Evolutionary conservation across 441 rosid species (phyloP).

Genomic region (Brassica balearica): DNA sequence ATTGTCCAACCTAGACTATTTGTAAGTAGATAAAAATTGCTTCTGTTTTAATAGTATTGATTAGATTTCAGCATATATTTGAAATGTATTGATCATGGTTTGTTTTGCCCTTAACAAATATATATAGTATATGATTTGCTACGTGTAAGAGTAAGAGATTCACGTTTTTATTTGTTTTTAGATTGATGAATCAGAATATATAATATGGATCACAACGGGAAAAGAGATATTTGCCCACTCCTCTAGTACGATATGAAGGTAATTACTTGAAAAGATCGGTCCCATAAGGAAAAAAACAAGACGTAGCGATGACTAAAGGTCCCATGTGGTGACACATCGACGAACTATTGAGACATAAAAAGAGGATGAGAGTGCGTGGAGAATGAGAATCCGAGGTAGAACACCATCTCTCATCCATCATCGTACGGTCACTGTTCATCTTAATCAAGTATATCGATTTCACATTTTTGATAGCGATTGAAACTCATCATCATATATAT

Average conservation of each 20-base stretch:
- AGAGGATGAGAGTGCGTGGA: conserved; percentile 24
- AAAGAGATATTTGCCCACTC: conserved; percentile 7
- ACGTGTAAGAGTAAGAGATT: not conserved
- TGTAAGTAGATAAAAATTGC: too few species aligned
- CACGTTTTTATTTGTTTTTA: not conserved
- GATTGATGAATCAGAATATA: not conserved
- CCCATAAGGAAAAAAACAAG: conserved; percentile 33
- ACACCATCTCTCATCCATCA: conserved; percentile 30
- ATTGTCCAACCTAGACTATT: too few species aligned
- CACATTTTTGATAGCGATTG: conserved; percentile 36
- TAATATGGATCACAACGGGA: not conserved
- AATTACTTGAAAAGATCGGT: conserved; percentile 19
- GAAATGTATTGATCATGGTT: not conserved
- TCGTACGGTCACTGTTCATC: conserved; percentile 39
- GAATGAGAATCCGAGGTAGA: conserved; percentile 31
- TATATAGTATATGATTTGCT: not conserved
- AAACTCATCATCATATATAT: conserved; percentile 10
- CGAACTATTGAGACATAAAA: conserved; percentile 30
- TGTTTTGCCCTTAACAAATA: not conserved
- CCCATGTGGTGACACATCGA: conserved; percentile 39
- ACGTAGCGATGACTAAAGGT: conserved; percentile 22
- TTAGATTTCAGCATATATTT: not conserved
- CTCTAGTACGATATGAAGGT: conserved; percentile 19
- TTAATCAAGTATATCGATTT: conserved; percentile 19
- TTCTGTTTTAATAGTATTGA: not conserved